A percentile compares a stretch with the other conserved stretches of the same genome.
phyloP scores from a whole-genome alignment of 1,284 basidiomycete species.

The Paramarasmius palmivorus region DNA sequence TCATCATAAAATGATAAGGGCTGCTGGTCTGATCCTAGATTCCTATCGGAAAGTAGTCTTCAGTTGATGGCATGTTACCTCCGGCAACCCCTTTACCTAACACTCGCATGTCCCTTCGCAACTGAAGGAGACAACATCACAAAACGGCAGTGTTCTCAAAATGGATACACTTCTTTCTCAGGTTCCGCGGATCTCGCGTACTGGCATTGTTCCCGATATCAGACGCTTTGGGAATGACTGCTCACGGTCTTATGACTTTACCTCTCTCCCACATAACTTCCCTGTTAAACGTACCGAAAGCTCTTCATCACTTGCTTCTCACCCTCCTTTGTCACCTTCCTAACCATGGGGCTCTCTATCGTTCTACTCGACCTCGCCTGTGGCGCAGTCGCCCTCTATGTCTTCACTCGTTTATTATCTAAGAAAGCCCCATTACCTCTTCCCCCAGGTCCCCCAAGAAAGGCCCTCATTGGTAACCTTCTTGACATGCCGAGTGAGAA shows the following conservation, averaged over 20 bases:
- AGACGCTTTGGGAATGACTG: neutral
- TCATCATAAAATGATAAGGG: too few species aligned
- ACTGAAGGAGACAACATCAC: neutral
- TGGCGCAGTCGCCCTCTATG: constrained; percentile 5
- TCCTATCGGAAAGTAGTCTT: too few species aligned
- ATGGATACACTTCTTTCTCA: neutral
- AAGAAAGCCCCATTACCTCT: constrained; percentile 1
- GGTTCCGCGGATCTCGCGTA: constrained; percentile 2
- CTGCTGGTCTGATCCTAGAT: too few species aligned
- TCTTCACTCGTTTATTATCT: constrained; percentile 7
- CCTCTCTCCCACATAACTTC: neutral
- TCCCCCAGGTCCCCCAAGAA: constrained; percentile 27
- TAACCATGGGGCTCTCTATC: neutral
- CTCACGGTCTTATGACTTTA: constrained; percentile 3
- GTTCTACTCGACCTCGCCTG: constrained; percentile 1
- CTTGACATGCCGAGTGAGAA: constrained; percentile 25
- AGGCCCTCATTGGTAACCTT: constrained; percentile 27
- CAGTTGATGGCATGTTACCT: too few species aligned
- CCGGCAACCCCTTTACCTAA: neutral
- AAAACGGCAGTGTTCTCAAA: neutral
- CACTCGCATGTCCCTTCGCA: neutral
- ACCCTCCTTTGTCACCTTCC: neutral
- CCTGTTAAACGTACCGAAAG: neutral
- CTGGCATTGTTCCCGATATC: neutral
- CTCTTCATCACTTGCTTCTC: neutral